Percentiles rank a stretch among this genome's conserved stretches.
phyloP scores from a whole-genome alignment of 1,284 basidiomycete genomes.

The Austropuccinia psidii region DNA sequence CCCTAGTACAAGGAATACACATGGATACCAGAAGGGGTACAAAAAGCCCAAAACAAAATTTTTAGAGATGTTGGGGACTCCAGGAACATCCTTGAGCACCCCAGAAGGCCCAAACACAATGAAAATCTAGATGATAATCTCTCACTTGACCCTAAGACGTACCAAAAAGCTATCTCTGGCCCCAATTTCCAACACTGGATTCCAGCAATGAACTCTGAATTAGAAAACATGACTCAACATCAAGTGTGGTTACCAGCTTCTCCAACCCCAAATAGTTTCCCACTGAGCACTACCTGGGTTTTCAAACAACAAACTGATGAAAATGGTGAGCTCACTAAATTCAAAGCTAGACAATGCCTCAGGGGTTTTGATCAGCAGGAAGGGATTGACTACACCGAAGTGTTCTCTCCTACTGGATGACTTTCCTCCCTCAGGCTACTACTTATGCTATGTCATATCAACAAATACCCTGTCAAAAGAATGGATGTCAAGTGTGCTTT shows the following conservation, averaged over 20 bases:
- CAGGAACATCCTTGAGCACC: too few species aligned
- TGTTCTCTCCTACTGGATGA: not conserved
- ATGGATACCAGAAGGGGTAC: too few species aligned
- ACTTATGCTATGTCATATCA: not conserved
- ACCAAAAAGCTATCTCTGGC: not conserved
- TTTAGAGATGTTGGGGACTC: too few species aligned
- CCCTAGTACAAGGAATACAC: too few species aligned
- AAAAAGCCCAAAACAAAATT: too few species aligned
- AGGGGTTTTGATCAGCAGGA: not conserved
- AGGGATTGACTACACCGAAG: not conserved
- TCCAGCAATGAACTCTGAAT: not conserved
- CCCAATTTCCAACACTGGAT: not conserved
- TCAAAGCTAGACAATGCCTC: constrained; percentile 2
- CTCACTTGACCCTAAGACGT: constrained; percentile 9
- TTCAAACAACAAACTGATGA: not conserved
- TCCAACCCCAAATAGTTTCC: not conserved
- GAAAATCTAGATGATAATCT: too few species aligned
- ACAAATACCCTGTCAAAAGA: not conserved
- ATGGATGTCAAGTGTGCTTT: constrained; percentile 3
- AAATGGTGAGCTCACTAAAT: not conserved
- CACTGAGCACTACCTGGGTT: not conserved
- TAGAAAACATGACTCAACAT: not conserved
- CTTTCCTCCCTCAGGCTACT: not conserved
- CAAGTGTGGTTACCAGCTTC: not conserved
- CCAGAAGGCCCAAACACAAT: too few species aligned